Percentiles rank a stretch among this genome's conserved stretches.
Conservation (phyloP, 1,139 yeast species). For the Geotrichum macrosporum region DNA sequence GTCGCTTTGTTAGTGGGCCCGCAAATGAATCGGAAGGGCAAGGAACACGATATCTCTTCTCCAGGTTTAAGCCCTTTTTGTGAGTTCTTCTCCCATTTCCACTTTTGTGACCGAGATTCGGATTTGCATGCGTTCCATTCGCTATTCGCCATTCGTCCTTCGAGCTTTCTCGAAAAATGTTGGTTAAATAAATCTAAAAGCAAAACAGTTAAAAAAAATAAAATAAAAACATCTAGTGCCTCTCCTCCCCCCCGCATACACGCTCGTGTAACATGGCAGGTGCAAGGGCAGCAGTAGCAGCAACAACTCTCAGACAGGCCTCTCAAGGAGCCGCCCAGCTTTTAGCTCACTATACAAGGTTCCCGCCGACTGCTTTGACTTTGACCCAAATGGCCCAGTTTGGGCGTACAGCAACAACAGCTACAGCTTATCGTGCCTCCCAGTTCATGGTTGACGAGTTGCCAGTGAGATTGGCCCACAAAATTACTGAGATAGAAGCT, state of each 20-base stretch:
- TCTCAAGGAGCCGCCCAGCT: constrained; percentile 29
- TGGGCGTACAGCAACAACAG: constrained; percentile 73
- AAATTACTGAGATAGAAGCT: constrained; percentile 77
- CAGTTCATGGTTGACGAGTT: constrained; percentile 82
- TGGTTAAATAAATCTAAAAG: not conserved
- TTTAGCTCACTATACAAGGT: constrained; percentile 55
- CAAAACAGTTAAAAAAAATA: not conserved
- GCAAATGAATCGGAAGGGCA: not conserved
- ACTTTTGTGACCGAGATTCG: constrained; percentile 1
- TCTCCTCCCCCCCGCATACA: not conserved
- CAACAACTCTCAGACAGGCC: constrained; percentile 1
- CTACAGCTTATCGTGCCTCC: constrained; percentile 75
- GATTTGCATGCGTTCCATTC: not conserved
- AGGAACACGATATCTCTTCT: not conserved
- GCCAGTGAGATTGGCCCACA: constrained; percentile 80
- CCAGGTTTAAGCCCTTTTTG: constrained; percentile 2
- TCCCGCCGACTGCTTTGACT: constrained; percentile 80
- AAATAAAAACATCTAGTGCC: too few species aligned
- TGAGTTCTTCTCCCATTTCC: not conserved
- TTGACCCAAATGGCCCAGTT: constrained; percentile 87
- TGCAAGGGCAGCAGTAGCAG: not conserved
- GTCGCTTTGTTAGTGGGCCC: too few species aligned
- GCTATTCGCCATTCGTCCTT: not conserved
- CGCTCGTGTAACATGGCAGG: not conserved
- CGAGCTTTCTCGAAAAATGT: not conserved